phyloP scores from a whole-genome alignment of 371 early-diverging fungal genomes.

The Batkoa obscura region DNA sequence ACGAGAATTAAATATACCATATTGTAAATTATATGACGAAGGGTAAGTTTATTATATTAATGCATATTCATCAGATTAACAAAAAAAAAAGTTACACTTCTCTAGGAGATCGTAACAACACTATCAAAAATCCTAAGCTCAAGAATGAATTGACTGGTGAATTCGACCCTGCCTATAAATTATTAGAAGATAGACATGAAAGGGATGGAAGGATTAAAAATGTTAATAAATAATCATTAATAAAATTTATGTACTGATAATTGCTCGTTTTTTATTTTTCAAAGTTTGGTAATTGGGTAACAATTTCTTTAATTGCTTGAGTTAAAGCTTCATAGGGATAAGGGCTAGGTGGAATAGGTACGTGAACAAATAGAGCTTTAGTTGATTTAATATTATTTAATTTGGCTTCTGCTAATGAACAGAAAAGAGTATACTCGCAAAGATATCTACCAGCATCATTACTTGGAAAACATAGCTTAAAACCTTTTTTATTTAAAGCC shows the following conservation, averaged over 20 bases:
- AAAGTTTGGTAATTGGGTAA: no score
- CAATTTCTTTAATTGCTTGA: no score
- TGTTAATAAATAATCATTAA: no score
- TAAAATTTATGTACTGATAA: no score
- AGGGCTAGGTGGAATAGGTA: background rate
- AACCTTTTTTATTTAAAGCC: background rate
- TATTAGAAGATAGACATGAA: slow-evolving; percentile 45
- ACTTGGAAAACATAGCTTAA: background rate
- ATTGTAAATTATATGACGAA: slow-evolving; percentile 77
- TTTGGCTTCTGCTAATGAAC: background rate
- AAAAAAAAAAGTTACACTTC: slow-evolving; percentile 64
- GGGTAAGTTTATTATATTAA: slow-evolving; percentile 29
- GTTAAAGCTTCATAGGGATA: no score
- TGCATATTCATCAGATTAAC: background rate
- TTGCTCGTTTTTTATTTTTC: no score
- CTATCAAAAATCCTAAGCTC: slow-evolving; percentile 62
- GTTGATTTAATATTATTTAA: background rate
- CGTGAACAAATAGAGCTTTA: background rate
- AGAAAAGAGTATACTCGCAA: background rate
- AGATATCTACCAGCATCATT: background rate
- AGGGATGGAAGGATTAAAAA: slow-evolving; percentile 37
- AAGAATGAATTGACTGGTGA: slow-evolving; percentile 15
- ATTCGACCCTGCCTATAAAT: slow-evolving; percentile 49
- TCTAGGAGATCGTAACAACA: slow-evolving; percentile 68
- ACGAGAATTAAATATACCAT: slow-evolving; percentile 41